Base-by-base conservation (phyloP, 352 stramenopile species). In the Peronospora destructor region DNA sequence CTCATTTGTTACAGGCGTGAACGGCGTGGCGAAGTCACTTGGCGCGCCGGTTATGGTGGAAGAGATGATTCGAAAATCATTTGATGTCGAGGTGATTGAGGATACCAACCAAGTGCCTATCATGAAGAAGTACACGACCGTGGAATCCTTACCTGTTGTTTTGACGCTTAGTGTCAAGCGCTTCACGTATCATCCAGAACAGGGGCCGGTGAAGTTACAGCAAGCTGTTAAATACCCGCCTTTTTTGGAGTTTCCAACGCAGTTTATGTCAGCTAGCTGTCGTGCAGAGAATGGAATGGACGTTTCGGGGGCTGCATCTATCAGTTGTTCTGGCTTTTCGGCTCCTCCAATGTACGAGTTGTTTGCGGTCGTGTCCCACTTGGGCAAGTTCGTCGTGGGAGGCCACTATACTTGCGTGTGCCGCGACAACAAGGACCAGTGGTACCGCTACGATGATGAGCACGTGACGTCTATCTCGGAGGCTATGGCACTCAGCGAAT, bases 401-500 rank as follows among this genome's bases (percentile, higher is more conserved):
- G 82, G 82, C 3, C 82, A 92, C 61, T 92, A 92, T 61, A 92
- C 82, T 34, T 80, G 75, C 11, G 65, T 90, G 28, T 92, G 82
- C 36, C 79, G 79, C 14, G 82, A 92, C 65, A 89, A 89, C 63
- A 92, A 91, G 49, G 82, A 91, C 50, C 82, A 92, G 62, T 92
- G 82, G 82, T 89, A 87, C 61, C 70, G 71, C 33, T 92, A 81
- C 45, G 66, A 92, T 39, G 82, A 92, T 56, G 82, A 92, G 63
- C 76, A 86, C 49, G 82, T 91, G 57, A 65, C 75, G 23, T 77
- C 78, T 11, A 78, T 90, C 47, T 78, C 80, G 37, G 81, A 90
- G 41, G 74, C 67, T 4, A 76, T 64, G 0, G 82, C 82, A 7
- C 58, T 92, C 14, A 64, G 66, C 7, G 82, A 92, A 59, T 85